Base-by-base conservation (phyloP, 2,329 filamentous ascomycete species). In the Sclerotinia subarctica region DNA sequence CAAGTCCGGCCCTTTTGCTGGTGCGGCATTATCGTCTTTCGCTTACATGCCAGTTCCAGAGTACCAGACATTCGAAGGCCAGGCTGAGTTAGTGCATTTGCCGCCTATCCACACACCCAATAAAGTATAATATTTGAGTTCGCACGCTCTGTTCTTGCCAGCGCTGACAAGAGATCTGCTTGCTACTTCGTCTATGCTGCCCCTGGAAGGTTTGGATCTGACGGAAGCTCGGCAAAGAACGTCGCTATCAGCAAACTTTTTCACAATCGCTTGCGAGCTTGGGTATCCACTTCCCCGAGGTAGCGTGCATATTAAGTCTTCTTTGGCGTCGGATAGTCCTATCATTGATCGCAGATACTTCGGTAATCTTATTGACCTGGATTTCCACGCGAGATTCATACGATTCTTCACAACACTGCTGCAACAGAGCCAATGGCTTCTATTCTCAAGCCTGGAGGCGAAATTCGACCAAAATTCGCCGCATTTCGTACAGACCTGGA, bases 211-310 rank as follows among this genome's bases (percentile, higher is more conserved):
- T 63, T 63, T 38, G n/a, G 29, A 47, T 49, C 60, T 6, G 38
- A 65, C 17, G 49, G 35, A 44, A 26, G 35, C 3, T 53, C 63
- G 17, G 58, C 24, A 21, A 65, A 56, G 24, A 52, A 53, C 19
- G 19, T 44, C 17, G 44, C 52, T 17, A n/a, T n/a, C n/a, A n/a
- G n/a, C n/a, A 0, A 79, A 80, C 73, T 84, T 85, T 76, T 77
- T 86, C 67, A 87, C 84, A 1, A 82, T 89, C 1, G 83, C 89
- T 17, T 70, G 74, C 1, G 73, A 78, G 24, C 77, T 79, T 71
- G 77, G 76, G 11, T 72, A 81, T 68, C 76, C 79, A 0, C 77
- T 81, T 49, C 81, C 80, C 0, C 78, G 81, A n/a, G 81, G 81
- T 2, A 78, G 69, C 17, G 72, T 80, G 0, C 81, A 82, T 67